Base-by-base conservation (phyloP, 2,329 filamentous ascomycete species). In the Hymenoscyphus infarciens region DNA sequence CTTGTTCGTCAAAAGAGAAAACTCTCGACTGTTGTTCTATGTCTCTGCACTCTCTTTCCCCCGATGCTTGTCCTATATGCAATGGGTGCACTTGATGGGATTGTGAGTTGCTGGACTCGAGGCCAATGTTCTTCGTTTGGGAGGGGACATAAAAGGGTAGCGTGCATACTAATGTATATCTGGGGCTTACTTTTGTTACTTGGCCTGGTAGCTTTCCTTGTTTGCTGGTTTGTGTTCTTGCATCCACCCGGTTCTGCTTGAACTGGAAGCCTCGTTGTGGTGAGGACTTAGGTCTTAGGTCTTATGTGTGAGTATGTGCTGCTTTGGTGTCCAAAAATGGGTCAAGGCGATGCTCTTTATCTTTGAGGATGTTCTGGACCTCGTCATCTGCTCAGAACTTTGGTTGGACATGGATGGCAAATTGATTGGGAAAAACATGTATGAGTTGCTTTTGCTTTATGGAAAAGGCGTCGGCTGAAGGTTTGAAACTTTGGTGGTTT, bases 11-110 rank as follows among this genome's bases (percentile, higher is more conserved):
- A 63, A 11, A 69, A 66, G 56, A 59, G 38, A 22, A 69, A 59
- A 10, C 61, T 73, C 19, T 73, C 72, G 16, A 64, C 59, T 22
- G 39, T 61, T n/a, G 65, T 68, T 3, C 60, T 74, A 5, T 39
- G 57, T 38, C 11, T 72, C 1, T 73, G 71, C 52, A 64, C 63
- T 42, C 11, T 71, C n/a, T 70, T 72, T 33, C 71, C 71, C 8
- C 72, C 72, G 8, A 55, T 69, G 13, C 61, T 73, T 11, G 42
- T 72, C 2, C 59, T 73, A 6, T 72, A 69, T 49, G 64, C 64
- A 22, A 57, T 63, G 58, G 70, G 73, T 49, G 35, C 59, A 16
- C 61, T 74, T 25, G 71, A 74, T 59, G 59, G 62, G 29, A 31
- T 73, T 8, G 67, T 74, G 38, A 15, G 57, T 7, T 72, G 67